Evolutionary conservation across 148 eudicot genomes (phyloP), one percentile per base, ranked within the genome.

Genomic region (Chenopodium album): DNA sequence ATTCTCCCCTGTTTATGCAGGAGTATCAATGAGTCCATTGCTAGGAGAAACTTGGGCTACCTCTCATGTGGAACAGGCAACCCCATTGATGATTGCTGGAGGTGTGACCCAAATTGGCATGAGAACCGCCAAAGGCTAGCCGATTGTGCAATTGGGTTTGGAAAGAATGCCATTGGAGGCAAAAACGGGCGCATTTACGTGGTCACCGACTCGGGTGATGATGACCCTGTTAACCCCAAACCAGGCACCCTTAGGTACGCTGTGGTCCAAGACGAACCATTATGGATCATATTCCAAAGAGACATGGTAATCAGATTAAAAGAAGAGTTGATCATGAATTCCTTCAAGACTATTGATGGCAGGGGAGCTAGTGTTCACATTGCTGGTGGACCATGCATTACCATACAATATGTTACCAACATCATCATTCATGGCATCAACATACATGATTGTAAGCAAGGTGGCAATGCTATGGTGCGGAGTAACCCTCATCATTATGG

Each of bases 21-120:
- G 90, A 84, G 75, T 0, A 80, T 91, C 76, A 93, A 93, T 85
- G 91, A 83, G 14, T 93, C 97, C 1, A 48, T 85, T 54, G 79
- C 85, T 0, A 87, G 93, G 83, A 87, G 97, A 84, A 86, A 78
- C 62, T 80, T 93, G 82, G 91, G 91, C 13, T 91, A 88, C 80
- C 83, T 91, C 0, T 90, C 94, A 0, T 93, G 97, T 80, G 89
- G 89, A 46, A 84, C 93, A 7, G 97, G 94, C 0, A 93, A 93
- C 73, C 93, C 93, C 11, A 93, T 93, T 48, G 97, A 93, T 72
- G 94, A 93, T 28, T 93, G 97, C 89, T 93, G 97, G 97, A 81
- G 97, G 70, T 93, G 97, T 75, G 93, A 93, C 37, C 77, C 90
- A 3, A 70, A 90, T 17, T 93, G 97, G 97, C 86, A 84, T 20